These are phyloP conservation scores for Trametes gibbosa DNA, from an alignment of 768 basidiomycete species.

Conservation along the genomic window DNA sequence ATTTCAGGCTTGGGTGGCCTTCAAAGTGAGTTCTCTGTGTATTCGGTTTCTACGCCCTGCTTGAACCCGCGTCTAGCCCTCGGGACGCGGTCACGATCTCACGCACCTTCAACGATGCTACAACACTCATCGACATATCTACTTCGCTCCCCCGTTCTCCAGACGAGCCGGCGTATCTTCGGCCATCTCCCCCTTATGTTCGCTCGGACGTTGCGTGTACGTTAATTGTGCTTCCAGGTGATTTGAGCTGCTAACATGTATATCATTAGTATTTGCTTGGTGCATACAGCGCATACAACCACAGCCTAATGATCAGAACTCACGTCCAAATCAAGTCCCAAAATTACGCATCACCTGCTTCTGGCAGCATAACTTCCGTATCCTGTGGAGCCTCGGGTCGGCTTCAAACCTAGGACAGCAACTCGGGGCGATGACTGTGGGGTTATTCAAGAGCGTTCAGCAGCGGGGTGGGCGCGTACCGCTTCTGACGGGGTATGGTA, in stretches of 20 bases:
- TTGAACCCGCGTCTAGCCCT: conserved; percentile 51
- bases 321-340: background rate
- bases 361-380: conserved; percentile 92
- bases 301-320: conserved; percentile 18
- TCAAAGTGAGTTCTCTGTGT: conserved; percentile 66
- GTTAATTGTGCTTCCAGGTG: conserved; percentile 24
- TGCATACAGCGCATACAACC: conserved; percentile 72
- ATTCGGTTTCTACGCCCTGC: background rate
- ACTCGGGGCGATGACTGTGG: conserved; percentile 80
- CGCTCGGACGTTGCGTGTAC: conserved; percentile 78
- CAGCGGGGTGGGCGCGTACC: conserved; percentile 76
- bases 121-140: conserved; percentile 85
- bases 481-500: conserved; percentile 72
- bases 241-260: conserved; percentile 1
- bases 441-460: conserved; percentile 76
- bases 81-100: conserved; percentile 94
- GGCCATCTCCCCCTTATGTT: conserved; percentile 90
- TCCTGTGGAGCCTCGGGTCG: conserved; percentile 78
- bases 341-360: conserved; percentile 83
- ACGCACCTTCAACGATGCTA: conserved; percentile 74
- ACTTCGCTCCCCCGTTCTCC: conserved; percentile 90
- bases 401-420: conserved; percentile 69
- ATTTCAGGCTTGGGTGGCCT: conserved; percentile 94
- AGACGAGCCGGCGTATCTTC: conserved; percentile 88
- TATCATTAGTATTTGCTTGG: conserved; percentile 76